A percentile compares a stretch with the other conserved stretches of the same genome.
Conservation (phyloP, 768 basidiomycete species). For the Lactarius indigo region DNA sequence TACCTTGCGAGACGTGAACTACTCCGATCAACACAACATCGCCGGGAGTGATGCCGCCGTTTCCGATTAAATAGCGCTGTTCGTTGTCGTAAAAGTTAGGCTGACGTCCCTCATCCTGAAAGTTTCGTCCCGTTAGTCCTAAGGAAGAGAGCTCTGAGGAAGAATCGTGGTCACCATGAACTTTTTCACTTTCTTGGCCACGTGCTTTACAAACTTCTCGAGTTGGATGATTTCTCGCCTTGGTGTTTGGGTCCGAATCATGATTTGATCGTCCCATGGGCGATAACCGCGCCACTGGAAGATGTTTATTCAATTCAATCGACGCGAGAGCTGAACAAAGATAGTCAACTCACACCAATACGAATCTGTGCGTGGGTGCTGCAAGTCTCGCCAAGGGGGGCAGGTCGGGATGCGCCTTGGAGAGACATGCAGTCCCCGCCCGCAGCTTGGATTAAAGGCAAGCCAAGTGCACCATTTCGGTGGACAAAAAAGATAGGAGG, state of each 20-base stretch:
- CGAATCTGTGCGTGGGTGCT: constrained; percentile 16
- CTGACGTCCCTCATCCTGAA: neutral
- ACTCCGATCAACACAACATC: constrained; percentile 6
- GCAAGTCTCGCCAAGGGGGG: neutral
- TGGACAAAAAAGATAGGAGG: constrained; percentile 17
- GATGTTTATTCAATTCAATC: neutral
- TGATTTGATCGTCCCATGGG: constrained; percentile 6
- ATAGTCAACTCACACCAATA: constrained; percentile 5
- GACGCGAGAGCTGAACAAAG: neutral
- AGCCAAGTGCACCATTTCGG: neutral
- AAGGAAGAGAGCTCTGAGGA: too few species aligned
- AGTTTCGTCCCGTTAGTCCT: neutral
- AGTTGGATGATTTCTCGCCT: neutral
- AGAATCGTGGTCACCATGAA: neutral
- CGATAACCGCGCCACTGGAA: constrained; percentile 15
- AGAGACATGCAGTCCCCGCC: neutral
- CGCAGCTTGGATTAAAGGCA: neutral
- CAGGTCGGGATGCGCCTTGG: neutral
- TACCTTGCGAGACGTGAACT: constrained; percentile 16
- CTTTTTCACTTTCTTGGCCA: constrained; percentile 1
- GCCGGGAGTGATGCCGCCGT: neutral
- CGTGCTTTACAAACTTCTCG: constrained; percentile 12
- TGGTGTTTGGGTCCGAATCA: neutral
- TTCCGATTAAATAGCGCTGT: neutral
- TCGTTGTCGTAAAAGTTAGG: neutral